Conservation (phyloP, 2,329 filamentous ascomycete species). For the Grosmannia clavigera region DNA sequence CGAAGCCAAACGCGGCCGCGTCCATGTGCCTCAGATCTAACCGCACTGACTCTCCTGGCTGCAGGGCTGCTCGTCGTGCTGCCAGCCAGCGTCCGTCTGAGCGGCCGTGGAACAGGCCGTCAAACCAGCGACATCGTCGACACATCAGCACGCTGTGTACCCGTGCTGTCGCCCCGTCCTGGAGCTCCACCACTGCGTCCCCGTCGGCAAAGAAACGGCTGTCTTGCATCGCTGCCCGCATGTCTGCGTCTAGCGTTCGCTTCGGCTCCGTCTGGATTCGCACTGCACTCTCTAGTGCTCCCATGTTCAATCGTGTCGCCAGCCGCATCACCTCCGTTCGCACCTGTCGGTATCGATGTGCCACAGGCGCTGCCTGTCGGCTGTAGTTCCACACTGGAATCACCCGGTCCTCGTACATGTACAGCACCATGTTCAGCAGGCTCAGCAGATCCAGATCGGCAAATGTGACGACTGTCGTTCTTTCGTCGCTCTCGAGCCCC, state of each 20-base stretch:
- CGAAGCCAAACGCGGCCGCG: conserved; percentile 60
- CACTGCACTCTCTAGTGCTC: conserved; percentile 61
- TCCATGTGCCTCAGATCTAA: conserved; percentile 78
- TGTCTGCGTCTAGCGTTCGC: conserved; percentile 53
- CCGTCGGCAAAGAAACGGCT: conserved; percentile 62
- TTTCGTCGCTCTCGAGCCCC: conserved; percentile 21
- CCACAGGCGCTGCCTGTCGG: conserved; percentile 49
- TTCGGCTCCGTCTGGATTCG: conserved; percentile 59
- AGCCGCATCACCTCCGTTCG: conserved; percentile 73
- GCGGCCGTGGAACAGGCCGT: conserved; percentile 79
- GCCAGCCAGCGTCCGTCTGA: conserved; percentile 76
- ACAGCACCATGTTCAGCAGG: conserved; percentile 67
- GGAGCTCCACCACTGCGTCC: conserved; percentile 68
- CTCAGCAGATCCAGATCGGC: conserved; percentile 62
- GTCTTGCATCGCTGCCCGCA: conserved; percentile 57
- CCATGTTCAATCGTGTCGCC: conserved; percentile 51
- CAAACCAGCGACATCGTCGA: conserved; percentile 81
- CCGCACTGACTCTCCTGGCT: conserved; percentile 33
- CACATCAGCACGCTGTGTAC: conserved; percentile 73
- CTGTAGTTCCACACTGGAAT: conserved; percentile 82
- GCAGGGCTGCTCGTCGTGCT: conserved; percentile 44
- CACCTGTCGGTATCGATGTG: conserved; percentile 65
- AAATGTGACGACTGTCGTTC: conserved; percentile 44
- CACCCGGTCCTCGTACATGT: conserved; percentile 66
- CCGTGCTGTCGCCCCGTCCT: conserved; percentile 55